Percentiles rank a stretch among this genome's conserved stretches.
These are phyloP conservation scores for Larix sibirica DNA, from an alignment of 83 land plant genomes.

Conservation along the genomic window DNA sequence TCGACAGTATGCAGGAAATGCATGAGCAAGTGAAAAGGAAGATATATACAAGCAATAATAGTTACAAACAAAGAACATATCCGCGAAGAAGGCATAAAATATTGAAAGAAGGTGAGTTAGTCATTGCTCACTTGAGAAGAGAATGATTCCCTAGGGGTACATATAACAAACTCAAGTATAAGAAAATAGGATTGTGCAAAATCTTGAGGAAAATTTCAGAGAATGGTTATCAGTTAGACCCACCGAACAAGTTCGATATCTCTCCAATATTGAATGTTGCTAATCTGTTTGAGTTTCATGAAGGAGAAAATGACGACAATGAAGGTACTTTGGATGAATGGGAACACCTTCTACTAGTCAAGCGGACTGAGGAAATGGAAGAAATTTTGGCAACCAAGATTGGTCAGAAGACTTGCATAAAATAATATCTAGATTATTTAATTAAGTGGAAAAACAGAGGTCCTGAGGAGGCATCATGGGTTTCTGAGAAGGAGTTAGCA, in stretches of 20 bases:
- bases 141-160: background rate
- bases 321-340: background rate
- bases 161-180: background rate
- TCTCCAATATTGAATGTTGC: background rate
- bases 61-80: background rate
- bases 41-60: background rate
- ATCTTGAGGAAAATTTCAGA: background rate
- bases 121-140: background rate
- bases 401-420: too few relatives aligned
- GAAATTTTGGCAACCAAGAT: too few relatives aligned
- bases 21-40: background rate
- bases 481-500: too few relatives aligned
- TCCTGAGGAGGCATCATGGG: too few relatives aligned
- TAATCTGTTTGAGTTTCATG: background rate
- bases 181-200: background rate
- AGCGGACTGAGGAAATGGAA: too few relatives aligned
- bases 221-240: background rate
- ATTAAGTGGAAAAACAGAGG: too few relatives aligned
- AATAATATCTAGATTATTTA: too few relatives aligned
- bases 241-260: background rate
- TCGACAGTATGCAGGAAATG: background rate
- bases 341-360: too few relatives aligned
- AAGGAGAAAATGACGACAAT: background rate
- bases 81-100: too few relatives aligned
- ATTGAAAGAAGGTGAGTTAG: too few relatives aligned